A percentile compares a stretch with the other conserved stretches of the same genome.
phyloP scores from a whole-genome alignment of 2,329 filamentous ascomycete genomes.

The Teratosphaeriaceae sp. region DNA sequence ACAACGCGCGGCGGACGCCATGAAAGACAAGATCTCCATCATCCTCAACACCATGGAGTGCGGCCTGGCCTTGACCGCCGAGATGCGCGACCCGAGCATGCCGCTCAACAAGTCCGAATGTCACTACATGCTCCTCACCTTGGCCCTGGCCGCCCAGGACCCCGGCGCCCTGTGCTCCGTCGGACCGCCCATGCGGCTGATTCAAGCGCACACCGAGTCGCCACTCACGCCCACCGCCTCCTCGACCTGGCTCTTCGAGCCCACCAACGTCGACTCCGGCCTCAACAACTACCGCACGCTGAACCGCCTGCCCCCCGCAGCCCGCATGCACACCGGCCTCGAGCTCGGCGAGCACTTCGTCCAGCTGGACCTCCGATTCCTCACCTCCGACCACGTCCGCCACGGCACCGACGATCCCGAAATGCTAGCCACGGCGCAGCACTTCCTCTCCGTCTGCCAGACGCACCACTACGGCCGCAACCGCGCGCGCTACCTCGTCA shows the following conservation, averaged over 20 bases:
- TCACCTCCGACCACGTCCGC: constrained; percentile 20
- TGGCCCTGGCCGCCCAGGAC: constrained; percentile 36
- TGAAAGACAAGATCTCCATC: constrained; percentile 39
- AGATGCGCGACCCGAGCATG: constrained; percentile 17
- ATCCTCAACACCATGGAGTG: constrained; percentile 35
- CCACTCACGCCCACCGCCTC: constrained; percentile 11
- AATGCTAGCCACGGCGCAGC: constrained; percentile 24
- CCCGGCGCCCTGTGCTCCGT: constrained; percentile 34
- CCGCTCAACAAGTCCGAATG: constrained; percentile 32
- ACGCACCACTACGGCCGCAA: constrained; percentile 24
- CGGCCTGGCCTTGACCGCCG: constrained; percentile 31
- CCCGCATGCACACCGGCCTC: constrained; percentile 17
- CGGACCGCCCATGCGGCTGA: constrained; percentile 24
- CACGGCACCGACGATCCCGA: constrained; percentile 15
- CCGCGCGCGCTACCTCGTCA: constrained; percentile 25
- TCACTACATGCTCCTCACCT: constrained; percentile 34
- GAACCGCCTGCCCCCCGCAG: constrained; percentile 17
- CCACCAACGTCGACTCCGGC: constrained; percentile 28
- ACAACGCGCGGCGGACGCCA: constrained; percentile 34
- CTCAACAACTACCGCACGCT: constrained; percentile 29
- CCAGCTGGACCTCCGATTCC: constrained; percentile 35
- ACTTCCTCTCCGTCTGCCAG: constrained; percentile 30
- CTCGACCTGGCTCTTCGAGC: constrained; percentile 25
- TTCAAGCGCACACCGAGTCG: constrained; percentile 7
- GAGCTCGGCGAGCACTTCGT: constrained; percentile 33